Percentiles rank a stretch among this genome's conserved stretches.
Evolutionary conservation across 1,284 basidiomycete species (phyloP).

Genomic region (Cutaneotrichosporon cyanovorans): DNA sequence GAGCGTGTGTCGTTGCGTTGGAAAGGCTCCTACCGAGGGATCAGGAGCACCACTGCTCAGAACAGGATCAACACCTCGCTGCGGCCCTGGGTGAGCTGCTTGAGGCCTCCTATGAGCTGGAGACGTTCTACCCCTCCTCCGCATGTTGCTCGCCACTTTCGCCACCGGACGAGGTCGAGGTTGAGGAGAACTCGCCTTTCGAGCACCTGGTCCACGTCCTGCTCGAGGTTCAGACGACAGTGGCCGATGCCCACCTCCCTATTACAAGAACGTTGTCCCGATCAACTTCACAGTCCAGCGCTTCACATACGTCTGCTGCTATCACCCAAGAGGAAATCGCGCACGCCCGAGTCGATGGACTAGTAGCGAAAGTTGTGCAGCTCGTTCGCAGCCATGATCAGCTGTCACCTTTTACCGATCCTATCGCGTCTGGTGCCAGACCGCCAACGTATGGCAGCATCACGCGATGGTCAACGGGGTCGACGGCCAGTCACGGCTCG

Average conservation of each 20-base stretch:
- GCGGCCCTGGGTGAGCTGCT: constrained; percentile 30
- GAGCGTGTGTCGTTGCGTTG: constrained; percentile 24
- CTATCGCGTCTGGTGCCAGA: too few species aligned
- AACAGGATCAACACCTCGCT: constrained; percentile 21
- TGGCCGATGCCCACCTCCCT: neutral
- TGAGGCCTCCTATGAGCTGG: constrained; percentile 36
- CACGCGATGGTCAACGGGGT: too few species aligned
- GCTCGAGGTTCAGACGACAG: constrained; percentile 1
- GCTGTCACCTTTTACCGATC: too few species aligned
- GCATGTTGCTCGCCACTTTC: constrained; percentile 12
- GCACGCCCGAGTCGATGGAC: constrained; percentile 28
- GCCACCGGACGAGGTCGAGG: constrained; percentile 7
- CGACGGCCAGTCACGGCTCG: too few species aligned
- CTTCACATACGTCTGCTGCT: neutral
- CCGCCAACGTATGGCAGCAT: too few species aligned
- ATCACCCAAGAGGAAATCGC: constrained; percentile 22
- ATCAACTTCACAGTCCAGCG: neutral
- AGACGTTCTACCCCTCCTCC: constrained; percentile 22
- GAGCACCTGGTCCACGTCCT: constrained; percentile 6
- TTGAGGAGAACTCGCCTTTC: constrained; percentile 5
- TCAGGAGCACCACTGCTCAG: neutral
- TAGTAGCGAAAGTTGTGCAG: constrained; percentile 21
- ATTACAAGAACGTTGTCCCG: neutral
- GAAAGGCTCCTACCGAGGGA: constrained; percentile 17
- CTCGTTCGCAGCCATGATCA: constrained; percentile 16